These are phyloP conservation scores for Parastagonospora nodorum DNA, from an alignment of 2,329 filamentous ascomycete genomes.

Conservation along the genomic window DNA sequence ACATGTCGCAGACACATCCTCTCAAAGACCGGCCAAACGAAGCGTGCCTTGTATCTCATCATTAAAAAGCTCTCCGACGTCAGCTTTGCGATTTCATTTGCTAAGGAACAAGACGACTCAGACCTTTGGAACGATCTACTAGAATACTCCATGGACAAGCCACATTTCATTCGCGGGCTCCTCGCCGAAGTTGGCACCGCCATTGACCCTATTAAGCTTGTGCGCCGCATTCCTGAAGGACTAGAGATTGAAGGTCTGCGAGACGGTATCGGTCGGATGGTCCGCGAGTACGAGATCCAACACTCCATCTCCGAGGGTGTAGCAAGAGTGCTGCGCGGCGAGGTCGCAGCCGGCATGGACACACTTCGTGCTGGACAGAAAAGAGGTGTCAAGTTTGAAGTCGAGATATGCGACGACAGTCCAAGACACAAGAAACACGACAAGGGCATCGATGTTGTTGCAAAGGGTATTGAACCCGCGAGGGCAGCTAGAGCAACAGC, in stretches of 20 bases:
- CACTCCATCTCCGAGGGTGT: constrained; percentile 90
- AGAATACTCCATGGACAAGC: constrained; percentile 97
- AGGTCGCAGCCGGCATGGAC: constrained; percentile 84
- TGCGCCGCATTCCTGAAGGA: constrained; percentile 88
- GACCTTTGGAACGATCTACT: constrained; percentile 95
- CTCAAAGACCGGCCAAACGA: constrained; percentile 92
- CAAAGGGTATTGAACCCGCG: constrained; percentile 35
- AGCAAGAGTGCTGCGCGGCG: constrained; percentile 81
- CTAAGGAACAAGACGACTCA: constrained; percentile 87
- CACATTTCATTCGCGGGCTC: constrained; percentile 87
- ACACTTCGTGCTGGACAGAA: constrained; percentile 78
- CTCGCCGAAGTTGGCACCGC: constrained; percentile 93
- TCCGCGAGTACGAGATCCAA: constrained; percentile 95
- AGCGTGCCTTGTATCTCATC: constrained; percentile 88
- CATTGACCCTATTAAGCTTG: constrained; percentile 88
- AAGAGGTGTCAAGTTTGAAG: constrained; percentile 87
- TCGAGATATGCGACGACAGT: constrained; percentile 55
- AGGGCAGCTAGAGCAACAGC: constrained; percentile 27
- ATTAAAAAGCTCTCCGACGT: constrained; percentile 93
- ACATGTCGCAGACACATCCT: constrained; percentile 69
- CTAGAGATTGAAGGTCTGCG: constrained; percentile 89
- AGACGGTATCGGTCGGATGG: constrained; percentile 86
- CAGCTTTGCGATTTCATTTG: constrained; percentile 89
- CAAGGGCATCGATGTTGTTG: constrained; percentile 28
- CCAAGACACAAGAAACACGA: constrained; percentile 11